Base-by-base conservation (phyloP, 805 yeast genomes). In the Cyberlindnera lachancei region DNA sequence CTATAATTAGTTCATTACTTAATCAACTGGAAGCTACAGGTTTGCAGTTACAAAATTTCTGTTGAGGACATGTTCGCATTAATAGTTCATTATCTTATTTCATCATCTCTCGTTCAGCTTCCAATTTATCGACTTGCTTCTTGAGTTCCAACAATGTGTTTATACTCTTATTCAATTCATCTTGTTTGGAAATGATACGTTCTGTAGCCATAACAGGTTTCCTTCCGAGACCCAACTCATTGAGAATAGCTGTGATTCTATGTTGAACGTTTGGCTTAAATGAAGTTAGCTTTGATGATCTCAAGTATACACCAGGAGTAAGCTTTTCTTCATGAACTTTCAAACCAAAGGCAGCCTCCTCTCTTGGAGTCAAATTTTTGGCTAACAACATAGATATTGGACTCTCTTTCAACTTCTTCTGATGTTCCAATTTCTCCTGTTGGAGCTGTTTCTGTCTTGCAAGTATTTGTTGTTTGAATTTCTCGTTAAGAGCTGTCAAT, bases 161-260 rank as follows among this genome's bases (percentile, higher is more conserved):
- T 19, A 85, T 82, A 1, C 78, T 64, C 41, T 78, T 76, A 30
- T 82, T 66, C 32, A 92, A 58, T 35, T 74, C 75, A 46, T 90
- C 96, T 50, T 81, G 87, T 48, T 74, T 75, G 6, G 77, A 68
- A 57, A 85, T 73, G 1, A 88, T 86, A 32, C 68, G 75, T 22
- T 79, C 74, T 0, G 97, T 83, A 5, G 95, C 90, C 79, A 92
- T 79, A 2, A 79, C 78, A 1, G 97, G 97, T 43, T 80, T 79
- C 5, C 76, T 59, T 0, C 96, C 80, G 8, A 92, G 58, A 4
- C 79, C 87, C 38, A 92, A 58, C 50, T 92, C 98, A 35, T 79
- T 81, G 38, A 90, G 57, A 9, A 77, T 66, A 13, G 73, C 70
- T 18, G 59, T 55, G 7, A 80, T 73, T 48, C 75, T 78, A 17